Conservation (phyloP, 441 rosid genomes). For the Erysimum cheiri region DNA sequence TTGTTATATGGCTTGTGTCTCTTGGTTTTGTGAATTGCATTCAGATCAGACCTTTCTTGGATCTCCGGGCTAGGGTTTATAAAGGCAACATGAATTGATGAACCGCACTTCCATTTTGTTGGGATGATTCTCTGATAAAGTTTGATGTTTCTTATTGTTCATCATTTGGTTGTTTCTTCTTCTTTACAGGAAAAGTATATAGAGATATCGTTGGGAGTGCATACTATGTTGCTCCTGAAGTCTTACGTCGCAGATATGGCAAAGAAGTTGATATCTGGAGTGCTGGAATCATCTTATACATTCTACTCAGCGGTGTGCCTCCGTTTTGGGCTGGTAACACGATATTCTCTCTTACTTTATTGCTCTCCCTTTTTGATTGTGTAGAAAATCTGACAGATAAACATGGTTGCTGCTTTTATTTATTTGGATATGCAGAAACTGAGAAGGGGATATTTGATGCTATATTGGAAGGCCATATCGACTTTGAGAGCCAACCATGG, state of each 20-base stretch:
- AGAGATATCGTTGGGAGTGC: constrained; percentile 70
- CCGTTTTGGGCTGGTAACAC: constrained; percentile 71
- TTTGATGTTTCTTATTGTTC: constrained; percentile 14
- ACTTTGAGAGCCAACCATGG: constrained; percentile 74
- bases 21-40: constrained; percentile 27
- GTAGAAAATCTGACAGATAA: constrained; percentile 1
- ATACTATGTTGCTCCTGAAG: constrained; percentile 76
- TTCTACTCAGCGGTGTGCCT: constrained; percentile 70
- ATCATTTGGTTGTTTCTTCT: constrained; percentile 30
- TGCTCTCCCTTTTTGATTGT: constrained; percentile 2
- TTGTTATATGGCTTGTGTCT: constrained; percentile 22
- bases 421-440: constrained; percentile 51
- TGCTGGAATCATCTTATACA: constrained; percentile 68
- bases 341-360: neutral
- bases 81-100: neutral
- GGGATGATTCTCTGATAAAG: constrained; percentile 5
- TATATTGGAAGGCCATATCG: constrained; percentile 69
- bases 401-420: constrained; percentile 18
- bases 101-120: neutral
- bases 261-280: constrained; percentile 73
- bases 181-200: constrained; percentile 57
- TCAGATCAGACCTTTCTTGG: constrained; percentile 2
- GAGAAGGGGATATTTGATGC: constrained; percentile 85
- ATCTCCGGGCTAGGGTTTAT: neutral
- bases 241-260: constrained; percentile 58